These are phyloP conservation scores for Meyerozyma carpophila DNA, from an alignment of 1,139 yeast genomes.

Conservation along the genomic window DNA sequence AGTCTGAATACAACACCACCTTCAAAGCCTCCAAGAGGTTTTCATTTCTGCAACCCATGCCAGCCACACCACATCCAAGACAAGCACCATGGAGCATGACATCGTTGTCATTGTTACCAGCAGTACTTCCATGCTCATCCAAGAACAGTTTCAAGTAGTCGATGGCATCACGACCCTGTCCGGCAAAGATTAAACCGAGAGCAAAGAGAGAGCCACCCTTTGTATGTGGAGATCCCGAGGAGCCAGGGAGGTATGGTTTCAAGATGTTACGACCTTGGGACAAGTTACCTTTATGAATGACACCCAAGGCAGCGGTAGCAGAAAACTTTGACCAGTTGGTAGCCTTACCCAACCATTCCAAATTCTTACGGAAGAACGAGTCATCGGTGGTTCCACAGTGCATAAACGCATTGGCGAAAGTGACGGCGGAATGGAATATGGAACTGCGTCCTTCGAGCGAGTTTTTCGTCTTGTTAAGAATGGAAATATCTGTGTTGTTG, in stretches of 20 bases:
- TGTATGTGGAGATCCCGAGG: conserved; percentile 72
- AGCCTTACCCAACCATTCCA: conserved; percentile 96
- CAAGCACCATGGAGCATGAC: conserved; percentile 94
- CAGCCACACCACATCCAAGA: conserved; percentile 94
- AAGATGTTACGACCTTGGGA: conserved; percentile 85
- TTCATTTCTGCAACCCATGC: conserved; percentile 82
- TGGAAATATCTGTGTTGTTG: conserved; percentile 79
- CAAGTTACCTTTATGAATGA: conserved; percentile 90
- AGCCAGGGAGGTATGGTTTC: conserved; percentile 89
- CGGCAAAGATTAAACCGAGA: conserved; percentile 90
- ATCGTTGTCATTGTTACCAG: conserved; percentile 73
- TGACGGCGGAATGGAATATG: conserved; percentile 91
- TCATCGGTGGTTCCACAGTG: conserved; percentile 98
- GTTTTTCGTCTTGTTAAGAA: conserved; percentile 77
- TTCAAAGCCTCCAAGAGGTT: conserved; percentile 78
- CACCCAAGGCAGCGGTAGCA: conserved; percentile 98
- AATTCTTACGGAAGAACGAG: conserved; percentile 80
- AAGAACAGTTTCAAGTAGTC: conserved; percentile 74
- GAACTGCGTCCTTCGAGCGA: conserved; percentile 89
- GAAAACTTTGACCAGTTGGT: conserved; percentile 97
- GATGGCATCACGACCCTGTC: conserved; percentile 87
- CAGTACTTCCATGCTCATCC: conserved; percentile 60
- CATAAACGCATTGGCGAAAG: conserved; percentile 91
- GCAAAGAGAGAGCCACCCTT: conserved; percentile 97
- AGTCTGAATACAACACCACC: conserved; percentile 81